Conservation (phyloP, 2,329 filamentous ascomycete genomes). For the Pestalotiopsis sp. region DNA sequence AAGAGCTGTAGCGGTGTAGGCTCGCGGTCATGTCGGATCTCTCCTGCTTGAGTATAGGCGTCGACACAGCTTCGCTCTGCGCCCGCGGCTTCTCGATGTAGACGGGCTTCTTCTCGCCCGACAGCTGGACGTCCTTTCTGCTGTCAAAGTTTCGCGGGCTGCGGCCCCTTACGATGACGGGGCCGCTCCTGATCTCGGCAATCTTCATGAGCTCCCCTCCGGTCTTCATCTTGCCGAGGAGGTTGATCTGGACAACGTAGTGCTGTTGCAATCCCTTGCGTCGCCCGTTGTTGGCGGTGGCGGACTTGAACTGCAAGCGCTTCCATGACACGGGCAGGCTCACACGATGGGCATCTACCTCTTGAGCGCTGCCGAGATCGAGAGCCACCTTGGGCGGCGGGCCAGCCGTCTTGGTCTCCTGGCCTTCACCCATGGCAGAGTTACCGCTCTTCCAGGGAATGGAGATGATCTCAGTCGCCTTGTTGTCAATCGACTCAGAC, state of each 20-base stretch:
- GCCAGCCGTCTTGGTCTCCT: slow-evolving; percentile 51
- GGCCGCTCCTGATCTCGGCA: slow-evolving; percentile 84
- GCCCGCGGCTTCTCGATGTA: slow-evolving; percentile 50
- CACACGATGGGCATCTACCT: slow-evolving; percentile 76
- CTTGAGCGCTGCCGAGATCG: slow-evolving; percentile 62
- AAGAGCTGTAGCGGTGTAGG: slow-evolving; percentile 27
- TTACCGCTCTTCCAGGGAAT: slow-evolving; percentile 91
- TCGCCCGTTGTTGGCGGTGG: slow-evolving; percentile 93
- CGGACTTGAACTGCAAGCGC: slow-evolving; percentile 90
- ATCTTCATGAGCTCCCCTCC: slow-evolving; percentile 71
- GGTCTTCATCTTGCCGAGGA: slow-evolving; percentile 73
- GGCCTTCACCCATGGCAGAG: slow-evolving; percentile 45
- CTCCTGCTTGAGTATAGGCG: slow-evolving; percentile 30
- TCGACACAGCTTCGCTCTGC: slow-evolving; percentile 33
- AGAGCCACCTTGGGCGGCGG: slow-evolving; percentile 58
- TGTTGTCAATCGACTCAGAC: slow-evolving; percentile 89
- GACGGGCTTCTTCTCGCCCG: slow-evolving; percentile 48
- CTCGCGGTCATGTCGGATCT: slow-evolving; percentile 28
- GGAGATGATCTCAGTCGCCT: slow-evolving; percentile 89
- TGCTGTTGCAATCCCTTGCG: slow-evolving; percentile 95
- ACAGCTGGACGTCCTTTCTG: slow-evolving; percentile 61
- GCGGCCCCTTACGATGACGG: slow-evolving; percentile 92
- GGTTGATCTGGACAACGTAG: slow-evolving; percentile 84
- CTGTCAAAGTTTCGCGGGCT: slow-evolving; percentile 95
- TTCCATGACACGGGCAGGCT: slow-evolving; percentile 91